A percentile compares a stretch with the other conserved stretches of the same genome.
Conservation (phyloP, 352 stramenopile genomes). For the Aphanomyces cochlioides region DNA sequence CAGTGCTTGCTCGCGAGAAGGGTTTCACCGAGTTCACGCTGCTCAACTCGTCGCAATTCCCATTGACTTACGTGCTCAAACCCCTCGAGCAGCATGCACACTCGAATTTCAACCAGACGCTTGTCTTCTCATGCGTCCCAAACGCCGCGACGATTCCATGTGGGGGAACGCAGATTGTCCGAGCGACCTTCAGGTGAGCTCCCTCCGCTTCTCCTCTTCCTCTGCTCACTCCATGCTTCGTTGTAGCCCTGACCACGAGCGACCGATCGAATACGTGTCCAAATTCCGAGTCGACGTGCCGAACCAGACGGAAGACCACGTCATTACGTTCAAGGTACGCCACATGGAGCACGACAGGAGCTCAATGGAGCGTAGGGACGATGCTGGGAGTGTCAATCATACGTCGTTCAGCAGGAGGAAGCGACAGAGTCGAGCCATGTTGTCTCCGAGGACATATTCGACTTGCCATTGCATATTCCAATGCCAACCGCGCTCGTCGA, state of each 20-base stretch:
- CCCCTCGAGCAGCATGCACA: slow-evolving; percentile 19
- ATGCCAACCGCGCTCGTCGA: slow-evolving; percentile 34
- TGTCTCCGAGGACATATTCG: slow-evolving; percentile 64
- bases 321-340: slow-evolving; percentile 30
- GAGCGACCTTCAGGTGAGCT: slow-evolving; percentile 50
- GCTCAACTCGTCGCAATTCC: slow-evolving; percentile 62
- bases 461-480: slow-evolving; percentile 51
- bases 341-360: no score
- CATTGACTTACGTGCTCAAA: slow-evolving; percentile 53
- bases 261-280: slow-evolving; percentile 51
- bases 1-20: slow-evolving; percentile 57
- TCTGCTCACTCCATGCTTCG: not conserved
- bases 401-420: slow-evolving; percentile 44
- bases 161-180: slow-evolving; percentile 48
- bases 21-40: slow-evolving; percentile 48
- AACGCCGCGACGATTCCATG: slow-evolving; percentile 55
- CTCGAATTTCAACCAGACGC: slow-evolving; percentile 36
- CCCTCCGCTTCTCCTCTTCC: not conserved
- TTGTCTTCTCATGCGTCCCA: slow-evolving; percentile 63
- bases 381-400: slow-evolving; percentile 79
- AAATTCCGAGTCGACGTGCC: slow-evolving; percentile 63
- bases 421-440: not conserved
- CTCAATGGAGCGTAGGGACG: slow-evolving; percentile 39
- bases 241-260: slow-evolving; percentile 47
- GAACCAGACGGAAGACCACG: slow-evolving; percentile 65